These are phyloP conservation scores for Arachnomyces sp. DNA, from an alignment of 2,329 filamentous ascomycete species.

Conservation along the genomic window DNA sequence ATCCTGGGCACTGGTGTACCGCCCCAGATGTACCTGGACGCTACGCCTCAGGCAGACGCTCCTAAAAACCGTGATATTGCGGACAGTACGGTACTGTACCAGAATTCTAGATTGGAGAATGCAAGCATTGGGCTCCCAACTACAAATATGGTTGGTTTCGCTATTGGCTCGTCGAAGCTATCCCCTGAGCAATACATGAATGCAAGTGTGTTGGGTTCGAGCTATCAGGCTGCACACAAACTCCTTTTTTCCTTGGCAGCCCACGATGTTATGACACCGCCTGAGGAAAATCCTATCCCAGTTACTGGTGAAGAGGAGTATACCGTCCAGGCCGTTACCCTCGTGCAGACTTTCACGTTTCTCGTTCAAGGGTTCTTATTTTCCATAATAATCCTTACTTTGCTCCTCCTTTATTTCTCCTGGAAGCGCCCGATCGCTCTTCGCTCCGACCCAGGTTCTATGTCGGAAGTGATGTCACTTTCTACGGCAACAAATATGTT, in stretches of 20 bases:
- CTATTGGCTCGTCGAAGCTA: constrained; percentile 21
- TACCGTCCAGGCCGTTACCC: constrained; percentile 10
- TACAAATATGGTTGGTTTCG: constrained; percentile 31
- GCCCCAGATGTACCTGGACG: constrained; percentile 1
- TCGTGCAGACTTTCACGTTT: constrained; percentile 18
- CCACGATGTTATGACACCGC: constrained; percentile 1
- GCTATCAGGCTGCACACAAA: constrained; percentile 35
- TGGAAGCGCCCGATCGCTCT: constrained; percentile 6
- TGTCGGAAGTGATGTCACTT: not conserved
- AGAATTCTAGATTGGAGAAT: constrained; percentile 11
- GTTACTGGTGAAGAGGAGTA: not conserved
- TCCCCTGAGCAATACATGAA: constrained; percentile 27
- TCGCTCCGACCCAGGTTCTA: not conserved
- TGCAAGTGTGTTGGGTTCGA: constrained; percentile 20
- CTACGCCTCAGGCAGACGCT: constrained; percentile 1
- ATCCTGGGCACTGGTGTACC: constrained; percentile 19
- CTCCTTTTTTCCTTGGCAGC: constrained; percentile 33
- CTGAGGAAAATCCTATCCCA: not conserved
- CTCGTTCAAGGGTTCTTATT: constrained; percentile 19
- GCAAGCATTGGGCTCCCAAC: constrained; percentile 16
- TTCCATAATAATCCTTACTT: constrained; percentile 12
- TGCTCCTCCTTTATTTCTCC: constrained; percentile 17
- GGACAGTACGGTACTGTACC: constrained; percentile 13
- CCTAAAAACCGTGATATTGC: constrained; percentile 9
- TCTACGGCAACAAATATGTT: too few relatives aligned